Evolutionary conservation across 371 early-diverging fungal genomes (phyloP).

Genomic region (Lichtheimia ramosa): DNA sequence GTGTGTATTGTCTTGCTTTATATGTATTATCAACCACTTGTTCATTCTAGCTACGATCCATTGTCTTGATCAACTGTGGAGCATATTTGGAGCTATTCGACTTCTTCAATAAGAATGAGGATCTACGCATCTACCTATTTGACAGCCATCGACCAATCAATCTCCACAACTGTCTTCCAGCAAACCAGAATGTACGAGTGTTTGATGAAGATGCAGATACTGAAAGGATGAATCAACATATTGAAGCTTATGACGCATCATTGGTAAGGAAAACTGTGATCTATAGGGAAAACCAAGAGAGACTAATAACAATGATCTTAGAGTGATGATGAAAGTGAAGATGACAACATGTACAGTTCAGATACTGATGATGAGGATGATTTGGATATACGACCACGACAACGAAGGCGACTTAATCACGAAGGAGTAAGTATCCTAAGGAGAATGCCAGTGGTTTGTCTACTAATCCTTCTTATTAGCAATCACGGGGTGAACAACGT

Average conservation of each 20-base stretch:
- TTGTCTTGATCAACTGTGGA: conserved; percentile 89
- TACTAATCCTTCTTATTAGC: neutral
- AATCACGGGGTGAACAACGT: conserved; percentile 11
- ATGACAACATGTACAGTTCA: conserved; percentile 15
- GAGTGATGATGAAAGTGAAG: conserved; percentile 4
- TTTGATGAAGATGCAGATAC: conserved; percentile 81
- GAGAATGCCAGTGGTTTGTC: neutral
- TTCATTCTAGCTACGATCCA: conserved; percentile 46
- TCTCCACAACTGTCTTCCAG: conserved; percentile 71
- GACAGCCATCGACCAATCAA: conserved; percentile 89
- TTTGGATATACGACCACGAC: conserved; percentile 23
- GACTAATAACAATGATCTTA: neutral
- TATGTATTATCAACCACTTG: neutral
- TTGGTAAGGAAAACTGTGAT: conserved; percentile 43
- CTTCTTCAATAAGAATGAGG: conserved; percentile 53
- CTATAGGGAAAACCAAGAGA: neutral
- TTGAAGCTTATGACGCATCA: conserved; percentile 67
- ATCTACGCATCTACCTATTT: conserved; percentile 71
- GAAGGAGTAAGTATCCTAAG: conserved; percentile 5
- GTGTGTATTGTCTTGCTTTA: neutral
- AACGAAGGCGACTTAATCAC: conserved; percentile 30
- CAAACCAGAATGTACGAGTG: conserved; percentile 65
- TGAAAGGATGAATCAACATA: conserved; percentile 53
- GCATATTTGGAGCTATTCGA: conserved; percentile 75
- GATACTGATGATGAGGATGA: conserved; percentile 24